phyloP scores from a whole-genome alignment of 1,284 basidiomycete species.

The Sanghuangporus sanghuang region DNA sequence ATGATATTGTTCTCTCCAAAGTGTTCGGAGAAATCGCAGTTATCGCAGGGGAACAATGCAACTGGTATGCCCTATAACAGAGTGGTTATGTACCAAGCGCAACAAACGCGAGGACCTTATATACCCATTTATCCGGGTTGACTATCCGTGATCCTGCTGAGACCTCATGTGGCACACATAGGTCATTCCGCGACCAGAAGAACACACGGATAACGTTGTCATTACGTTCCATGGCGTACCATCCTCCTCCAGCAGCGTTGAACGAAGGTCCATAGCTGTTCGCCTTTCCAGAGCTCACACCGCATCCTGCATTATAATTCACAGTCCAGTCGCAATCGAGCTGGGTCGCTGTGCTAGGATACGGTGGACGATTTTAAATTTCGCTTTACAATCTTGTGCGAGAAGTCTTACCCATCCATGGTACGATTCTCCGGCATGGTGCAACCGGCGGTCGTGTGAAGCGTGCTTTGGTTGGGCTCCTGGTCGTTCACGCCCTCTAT shows the following conservation, averaged over 20 bases:
- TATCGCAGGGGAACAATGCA: constrained; percentile 51
- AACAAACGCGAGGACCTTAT: constrained; percentile 25
- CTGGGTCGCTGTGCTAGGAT: constrained; percentile 14
- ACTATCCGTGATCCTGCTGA: constrained; percentile 30
- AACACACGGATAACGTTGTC: constrained; percentile 39
- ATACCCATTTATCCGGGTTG: constrained; percentile 40
- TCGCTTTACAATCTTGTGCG: not conserved
- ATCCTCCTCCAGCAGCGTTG: constrained; percentile 57
- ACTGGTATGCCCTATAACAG: constrained; percentile 45
- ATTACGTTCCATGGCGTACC: constrained; percentile 48
- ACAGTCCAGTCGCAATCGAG: constrained; percentile 45
- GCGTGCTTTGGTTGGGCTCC: constrained; percentile 32
- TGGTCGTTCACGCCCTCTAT: constrained; percentile 34
- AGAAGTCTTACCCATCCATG: constrained; percentile 21
- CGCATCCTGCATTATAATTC: constrained; percentile 60
- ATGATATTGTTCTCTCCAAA: constrained; percentile 58
- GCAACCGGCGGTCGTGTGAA: constrained; percentile 37
- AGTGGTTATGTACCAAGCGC: constrained; percentile 34
- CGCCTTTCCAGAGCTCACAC: constrained; percentile 40
- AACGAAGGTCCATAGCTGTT: constrained; percentile 53
- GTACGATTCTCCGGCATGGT: constrained; percentile 17
- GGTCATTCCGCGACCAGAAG: constrained; percentile 43
- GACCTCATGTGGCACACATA: constrained; percentile 35
- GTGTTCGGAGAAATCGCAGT: constrained; percentile 43
- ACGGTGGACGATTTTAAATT: not conserved